Evolutionary conservation across 768 basidiomycete genomes (phyloP).

Genomic region (Mycena kentingensis): DNA sequence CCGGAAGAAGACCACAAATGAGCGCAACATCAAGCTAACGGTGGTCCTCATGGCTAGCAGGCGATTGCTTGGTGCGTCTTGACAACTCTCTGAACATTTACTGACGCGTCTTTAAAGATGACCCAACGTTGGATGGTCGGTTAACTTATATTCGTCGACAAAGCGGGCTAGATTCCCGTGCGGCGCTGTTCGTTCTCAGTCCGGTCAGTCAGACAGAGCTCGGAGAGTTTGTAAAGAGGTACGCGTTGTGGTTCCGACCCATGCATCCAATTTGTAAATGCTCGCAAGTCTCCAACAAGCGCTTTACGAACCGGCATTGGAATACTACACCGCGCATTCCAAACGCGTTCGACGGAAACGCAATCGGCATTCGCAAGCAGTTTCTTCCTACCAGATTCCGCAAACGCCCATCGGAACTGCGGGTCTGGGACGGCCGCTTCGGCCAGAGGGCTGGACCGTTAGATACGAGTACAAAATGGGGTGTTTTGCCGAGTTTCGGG

Average conservation of each 20-base stretch:
- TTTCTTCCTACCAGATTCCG: slow-evolving; percentile 53
- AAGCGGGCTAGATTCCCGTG: slow-evolving; percentile 87
- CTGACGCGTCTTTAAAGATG: slow-evolving; percentile 52
- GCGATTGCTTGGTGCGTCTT: slow-evolving; percentile 73
- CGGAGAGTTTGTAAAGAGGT: slow-evolving; percentile 87
- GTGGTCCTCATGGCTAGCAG: slow-evolving; percentile 92
- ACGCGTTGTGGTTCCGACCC: not conserved
- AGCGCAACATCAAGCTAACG: slow-evolving; percentile 91
- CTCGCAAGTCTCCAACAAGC: slow-evolving; percentile 78
- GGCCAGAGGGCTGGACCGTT: slow-evolving; percentile 92
- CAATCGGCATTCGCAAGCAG: slow-evolving; percentile 70
- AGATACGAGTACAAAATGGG: slow-evolving; percentile 98
- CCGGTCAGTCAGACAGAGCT: slow-evolving; percentile 88
- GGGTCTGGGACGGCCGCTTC: slow-evolving; percentile 57
- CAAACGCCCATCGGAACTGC: slow-evolving; percentile 46
- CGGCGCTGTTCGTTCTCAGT: slow-evolving; percentile 91
- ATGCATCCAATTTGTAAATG: slow-evolving; percentile 5
- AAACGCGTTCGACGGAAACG: slow-evolving; percentile 91
- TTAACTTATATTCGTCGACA: slow-evolving; percentile 86
- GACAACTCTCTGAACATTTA: not conserved
- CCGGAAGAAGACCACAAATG: slow-evolving; percentile 76
- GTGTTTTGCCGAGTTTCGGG: slow-evolving; percentile 92
- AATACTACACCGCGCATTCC: slow-evolving; percentile 92
- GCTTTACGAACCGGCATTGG: slow-evolving; percentile 83
- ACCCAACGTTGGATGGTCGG: slow-evolving; percentile 78